Conservation (phyloP, 2,329 filamentous ascomycete species). For the Capronia epimyces region DNA sequence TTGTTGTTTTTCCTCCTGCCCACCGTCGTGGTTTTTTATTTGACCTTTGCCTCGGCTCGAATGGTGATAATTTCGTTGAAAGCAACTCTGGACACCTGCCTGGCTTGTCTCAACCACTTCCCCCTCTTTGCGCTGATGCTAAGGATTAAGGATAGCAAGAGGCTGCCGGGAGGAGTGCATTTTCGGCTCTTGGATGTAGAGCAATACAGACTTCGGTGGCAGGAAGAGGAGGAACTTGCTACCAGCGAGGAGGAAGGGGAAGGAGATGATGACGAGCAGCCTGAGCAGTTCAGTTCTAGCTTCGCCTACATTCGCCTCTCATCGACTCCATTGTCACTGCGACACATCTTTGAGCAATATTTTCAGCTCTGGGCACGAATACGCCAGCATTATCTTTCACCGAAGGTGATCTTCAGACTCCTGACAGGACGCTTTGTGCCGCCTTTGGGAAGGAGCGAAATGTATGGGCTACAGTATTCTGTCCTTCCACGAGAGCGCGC, state of each 20-base stretch:
- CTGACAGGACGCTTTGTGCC: conserved; percentile 88
- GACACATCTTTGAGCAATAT: conserved; percentile 96
- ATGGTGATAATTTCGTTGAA: conserved; percentile 95
- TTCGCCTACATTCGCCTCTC: conserved; percentile 36
- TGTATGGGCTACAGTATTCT: conserved; percentile 96
- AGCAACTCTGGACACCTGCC: conserved; percentile 79
- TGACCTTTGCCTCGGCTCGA: conserved; percentile 88
- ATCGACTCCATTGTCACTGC: conserved; percentile 82
- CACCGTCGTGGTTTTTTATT: conserved; percentile 92
- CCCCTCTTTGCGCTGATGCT: conserved; percentile 96
- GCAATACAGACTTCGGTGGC: conserved; percentile 8
- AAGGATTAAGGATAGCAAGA: conserved; percentile 81
- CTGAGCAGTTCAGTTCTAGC: conserved; percentile 6
- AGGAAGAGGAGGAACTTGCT: conserved; percentile 3
- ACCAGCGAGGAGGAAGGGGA: conserved; percentile 1
- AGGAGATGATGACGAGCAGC: conserved; percentile 15
- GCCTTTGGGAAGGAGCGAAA: conserved; percentile 85
- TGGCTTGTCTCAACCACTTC: conserved; percentile 95
- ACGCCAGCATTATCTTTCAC: conserved; percentile 89
- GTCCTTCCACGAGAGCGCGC: conserved; percentile 84
- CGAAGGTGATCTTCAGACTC: conserved; percentile 79
- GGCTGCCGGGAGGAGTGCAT: conserved; percentile 65
- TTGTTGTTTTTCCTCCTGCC: conserved; percentile 90
- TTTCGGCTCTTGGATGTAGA: conserved; percentile 21
- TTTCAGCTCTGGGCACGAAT: conserved; percentile 90